Evolutionary conservation across 163 green algal genomes (phyloP).

Genomic region (Scenedesmus sp.): DNA sequence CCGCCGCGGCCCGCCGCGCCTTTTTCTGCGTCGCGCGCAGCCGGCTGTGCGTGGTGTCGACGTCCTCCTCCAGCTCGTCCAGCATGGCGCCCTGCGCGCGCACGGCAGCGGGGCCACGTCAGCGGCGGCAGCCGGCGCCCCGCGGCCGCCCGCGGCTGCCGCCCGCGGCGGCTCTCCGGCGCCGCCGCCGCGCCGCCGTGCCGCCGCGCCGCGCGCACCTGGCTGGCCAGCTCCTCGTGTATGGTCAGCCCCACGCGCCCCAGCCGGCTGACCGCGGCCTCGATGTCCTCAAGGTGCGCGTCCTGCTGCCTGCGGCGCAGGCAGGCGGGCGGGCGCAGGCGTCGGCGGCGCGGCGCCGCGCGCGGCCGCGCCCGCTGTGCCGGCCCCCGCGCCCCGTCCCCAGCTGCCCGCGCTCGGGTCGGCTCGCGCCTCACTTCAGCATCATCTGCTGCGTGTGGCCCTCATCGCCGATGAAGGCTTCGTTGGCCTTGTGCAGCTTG

Average conservation of each 20-base stretch:
- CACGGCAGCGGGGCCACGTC: no score
- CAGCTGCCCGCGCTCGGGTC: no score
- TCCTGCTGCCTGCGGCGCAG: constrained; percentile 60
- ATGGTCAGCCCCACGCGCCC: constrained; percentile 68
- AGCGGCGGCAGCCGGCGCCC: no score
- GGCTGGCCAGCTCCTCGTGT: constrained; percentile 64
- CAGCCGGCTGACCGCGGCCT: constrained; percentile 60
- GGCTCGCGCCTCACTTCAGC: constrained; percentile 57
- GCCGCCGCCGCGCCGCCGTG: no score
- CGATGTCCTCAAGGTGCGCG: constrained; percentile 65
- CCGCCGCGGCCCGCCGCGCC: constrained; percentile 38
- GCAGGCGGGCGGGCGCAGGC: background rate
- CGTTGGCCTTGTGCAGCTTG: constrained; percentile 51
- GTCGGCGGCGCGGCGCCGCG: no score
- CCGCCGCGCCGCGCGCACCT: constrained; percentile 21
- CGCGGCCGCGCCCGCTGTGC: no score
- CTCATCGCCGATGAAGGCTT: constrained; percentile 56
- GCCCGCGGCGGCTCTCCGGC: no score
- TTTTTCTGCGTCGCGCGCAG: constrained; percentile 69
- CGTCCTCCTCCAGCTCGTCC: constrained; percentile 66
- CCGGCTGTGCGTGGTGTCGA: constrained; percentile 61
- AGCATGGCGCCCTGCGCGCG: constrained; percentile 55
- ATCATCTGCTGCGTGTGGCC: constrained; percentile 58
- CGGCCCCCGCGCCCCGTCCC: no score
- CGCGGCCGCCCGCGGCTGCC: no score